A percentile compares a stretch with the other conserved stretches of the same genome.
phyloP scores from a whole-genome alignment of 768 basidiomycete genomes.

The Clathrus columnatus region DNA sequence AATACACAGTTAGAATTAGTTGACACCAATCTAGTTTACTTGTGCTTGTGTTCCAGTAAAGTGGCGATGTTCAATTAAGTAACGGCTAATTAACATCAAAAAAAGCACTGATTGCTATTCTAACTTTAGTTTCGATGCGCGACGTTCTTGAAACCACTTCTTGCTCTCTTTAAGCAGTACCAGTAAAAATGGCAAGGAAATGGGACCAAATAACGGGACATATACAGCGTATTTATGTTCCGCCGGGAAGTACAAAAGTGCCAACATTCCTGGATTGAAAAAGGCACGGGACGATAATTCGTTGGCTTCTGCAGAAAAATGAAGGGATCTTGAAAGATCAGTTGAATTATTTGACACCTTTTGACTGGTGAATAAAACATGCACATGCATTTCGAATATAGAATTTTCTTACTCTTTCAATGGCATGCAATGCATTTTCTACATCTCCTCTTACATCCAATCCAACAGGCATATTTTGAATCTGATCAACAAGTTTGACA shows the following conservation, averaged over 20 bases:
- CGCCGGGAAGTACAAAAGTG: conserved; percentile 91
- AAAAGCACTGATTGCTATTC: too few relatives aligned
- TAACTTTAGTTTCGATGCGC: conserved; percentile 3
- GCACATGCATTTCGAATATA: too few relatives aligned
- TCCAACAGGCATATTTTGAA: conserved; percentile 88
- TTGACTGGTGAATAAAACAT: background rate
- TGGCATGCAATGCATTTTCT: conserved; percentile 54
- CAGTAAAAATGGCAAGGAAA: conserved; percentile 73
- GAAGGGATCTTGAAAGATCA: conserved; percentile 34
- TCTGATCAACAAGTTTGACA: conserved; percentile 72
- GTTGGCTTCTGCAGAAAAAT: conserved; percentile 53
- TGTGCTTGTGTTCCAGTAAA: too few relatives aligned
- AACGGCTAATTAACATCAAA: too few relatives aligned
- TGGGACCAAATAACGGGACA: conserved; percentile 87
- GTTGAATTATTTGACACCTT: background rate
- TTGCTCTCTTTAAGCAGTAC: conserved; percentile 65
- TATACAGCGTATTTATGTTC: conserved; percentile 98
- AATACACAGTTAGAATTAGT: too few relatives aligned
- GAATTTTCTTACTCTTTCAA: conserved; percentile 52
- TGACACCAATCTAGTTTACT: too few relatives aligned
- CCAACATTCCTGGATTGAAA: conserved; percentile 95
- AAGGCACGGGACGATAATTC: conserved; percentile 76
- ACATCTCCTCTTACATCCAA: conserved; percentile 69
- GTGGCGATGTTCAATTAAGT: too few relatives aligned
- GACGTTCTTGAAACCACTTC: conserved; percentile 41